phyloP scores from a whole-genome alignment of 2,329 filamentous ascomycete genomes.

The Bipolaris zeicola region DNA sequence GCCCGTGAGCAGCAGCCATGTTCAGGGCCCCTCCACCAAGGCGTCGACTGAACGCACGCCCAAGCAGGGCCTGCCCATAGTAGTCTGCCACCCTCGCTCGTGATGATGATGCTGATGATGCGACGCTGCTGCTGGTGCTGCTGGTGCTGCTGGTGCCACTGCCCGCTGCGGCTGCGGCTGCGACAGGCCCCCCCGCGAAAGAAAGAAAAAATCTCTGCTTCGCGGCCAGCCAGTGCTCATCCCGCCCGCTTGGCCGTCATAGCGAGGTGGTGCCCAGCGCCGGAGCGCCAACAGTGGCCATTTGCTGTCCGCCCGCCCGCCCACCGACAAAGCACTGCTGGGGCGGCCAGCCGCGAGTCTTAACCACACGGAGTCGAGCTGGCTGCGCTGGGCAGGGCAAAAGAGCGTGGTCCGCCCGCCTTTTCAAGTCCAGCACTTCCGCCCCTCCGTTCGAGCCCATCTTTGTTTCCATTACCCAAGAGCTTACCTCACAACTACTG shows the following conservation, averaged over 20 bases:
- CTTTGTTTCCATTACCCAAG: constrained; percentile 55
- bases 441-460: constrained; percentile 38
- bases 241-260: constrained; percentile 25
- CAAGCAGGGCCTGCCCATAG: neutral
- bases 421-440: constrained; percentile 44
- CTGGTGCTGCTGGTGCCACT: too few species aligned
- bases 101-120: too few species aligned
- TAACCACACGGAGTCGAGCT: constrained; percentile 22
- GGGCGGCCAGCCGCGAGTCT: constrained; percentile 25
- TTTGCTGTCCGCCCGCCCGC: constrained; percentile 23
- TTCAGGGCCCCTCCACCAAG: constrained; percentile 24
- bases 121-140: too few species aligned
- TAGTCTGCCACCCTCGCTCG: too few species aligned
- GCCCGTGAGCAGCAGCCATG: constrained; percentile 26
- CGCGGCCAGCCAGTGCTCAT: neutral
- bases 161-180: too few species aligned
- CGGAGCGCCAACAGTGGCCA: constrained; percentile 20
- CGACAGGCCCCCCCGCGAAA: too few species aligned
- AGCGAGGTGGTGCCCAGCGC: constrained; percentile 23
- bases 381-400: constrained; percentile 27
- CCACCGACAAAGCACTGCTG: constrained; percentile 5
- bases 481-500: constrained; percentile 55
- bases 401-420: constrained; percentile 37
- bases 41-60: constrained; percentile 1
- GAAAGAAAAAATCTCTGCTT: too few species aligned